Evolutionary conservation across 2,329 filamentous ascomycete genomes (phyloP).

Genomic region (Trichoderma sp.): DNA sequence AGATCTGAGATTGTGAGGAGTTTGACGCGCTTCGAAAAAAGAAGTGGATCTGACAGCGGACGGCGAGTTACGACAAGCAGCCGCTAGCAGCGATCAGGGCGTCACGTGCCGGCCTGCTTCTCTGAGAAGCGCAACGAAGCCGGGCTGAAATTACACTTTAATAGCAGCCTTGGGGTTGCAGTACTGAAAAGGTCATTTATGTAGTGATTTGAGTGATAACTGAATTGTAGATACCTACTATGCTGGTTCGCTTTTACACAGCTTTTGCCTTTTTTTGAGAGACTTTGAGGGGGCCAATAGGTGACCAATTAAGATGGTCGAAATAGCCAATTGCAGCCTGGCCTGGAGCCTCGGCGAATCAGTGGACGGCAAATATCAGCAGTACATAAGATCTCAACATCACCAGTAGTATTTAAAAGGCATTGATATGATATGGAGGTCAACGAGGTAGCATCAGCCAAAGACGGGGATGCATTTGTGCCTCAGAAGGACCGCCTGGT

Average conservation of each 20-base stretch:
- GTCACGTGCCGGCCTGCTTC: conserved; percentile 27
- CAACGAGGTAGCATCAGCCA: not conserved
- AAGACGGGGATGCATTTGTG: not conserved
- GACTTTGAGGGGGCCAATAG: not conserved
- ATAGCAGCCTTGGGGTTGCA: not conserved
- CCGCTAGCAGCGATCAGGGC: conserved; percentile 1
- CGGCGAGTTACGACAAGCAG: not conserved
- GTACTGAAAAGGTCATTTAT: not conserved
- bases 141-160: not conserved
- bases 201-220: not conserved
- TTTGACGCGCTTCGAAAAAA: conserved; percentile 29
- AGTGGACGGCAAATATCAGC: not conserved
- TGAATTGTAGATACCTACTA: not conserved
- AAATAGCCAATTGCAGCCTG: not conserved
- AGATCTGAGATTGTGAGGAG: conserved; percentile 26
- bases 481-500: not conserved
- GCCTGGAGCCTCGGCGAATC: not conserved
- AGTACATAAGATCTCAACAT: not conserved
- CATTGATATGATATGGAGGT: not conserved
- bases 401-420: not conserved
- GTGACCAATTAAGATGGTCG: not conserved
- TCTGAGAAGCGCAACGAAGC: not conserved
- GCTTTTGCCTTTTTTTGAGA: not conserved
- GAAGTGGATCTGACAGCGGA: conserved; percentile 25
- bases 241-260: not conserved